Base-by-base conservation (phyloP, 768 basidiomycete species). In the Calocybe indica region DNA sequence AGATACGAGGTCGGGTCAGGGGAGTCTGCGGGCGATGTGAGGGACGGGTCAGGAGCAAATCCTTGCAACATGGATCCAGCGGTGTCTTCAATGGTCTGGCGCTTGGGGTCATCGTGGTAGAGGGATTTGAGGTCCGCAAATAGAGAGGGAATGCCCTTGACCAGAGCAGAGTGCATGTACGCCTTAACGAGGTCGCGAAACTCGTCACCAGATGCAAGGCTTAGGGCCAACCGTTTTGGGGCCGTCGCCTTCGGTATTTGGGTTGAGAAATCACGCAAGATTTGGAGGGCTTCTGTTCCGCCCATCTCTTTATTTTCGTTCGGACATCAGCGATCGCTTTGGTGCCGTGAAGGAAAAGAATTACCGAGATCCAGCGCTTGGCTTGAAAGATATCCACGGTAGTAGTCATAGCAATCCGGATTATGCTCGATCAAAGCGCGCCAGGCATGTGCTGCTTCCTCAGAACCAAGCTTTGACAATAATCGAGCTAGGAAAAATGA, bases 51-150 rank as follows among this genome's bases (percentile, higher is more conserved):
- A 4, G 60, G 54, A 28, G 63, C 60, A 44, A 69, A 71, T 34
- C 71, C 59, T 38, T 68, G 58, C 8, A 64, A 59, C 37, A 71
- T 64, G 5, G 72, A 69, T 59, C 88, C 80, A 2, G 82, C 76
- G 33, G 86, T 72, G n/a, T 76, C 74, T 56, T 92, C 83, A 38
- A 98, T 80, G 6, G 71, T 65, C 32, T 71, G 64, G 42, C 79
- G 80, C 62, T 95, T 98, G 40, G 68, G 64, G 1, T 69, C 47
- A 50, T 89, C 76, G 7, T 56, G 53, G 58, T 96, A 97, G 1
- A 98, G 76, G 0, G 83, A 72, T 62, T 97, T 98, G 62, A 98
- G 58, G 65, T 97, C 94, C 12, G 86, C 81, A 58, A 98, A 99
- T 2, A 98, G 71, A 2, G 92, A 96, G 2, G 96, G 96, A 35